Base-by-base conservation (phyloP, 352 stramenopile species). In the Globisporangium takayamanum region DNA sequence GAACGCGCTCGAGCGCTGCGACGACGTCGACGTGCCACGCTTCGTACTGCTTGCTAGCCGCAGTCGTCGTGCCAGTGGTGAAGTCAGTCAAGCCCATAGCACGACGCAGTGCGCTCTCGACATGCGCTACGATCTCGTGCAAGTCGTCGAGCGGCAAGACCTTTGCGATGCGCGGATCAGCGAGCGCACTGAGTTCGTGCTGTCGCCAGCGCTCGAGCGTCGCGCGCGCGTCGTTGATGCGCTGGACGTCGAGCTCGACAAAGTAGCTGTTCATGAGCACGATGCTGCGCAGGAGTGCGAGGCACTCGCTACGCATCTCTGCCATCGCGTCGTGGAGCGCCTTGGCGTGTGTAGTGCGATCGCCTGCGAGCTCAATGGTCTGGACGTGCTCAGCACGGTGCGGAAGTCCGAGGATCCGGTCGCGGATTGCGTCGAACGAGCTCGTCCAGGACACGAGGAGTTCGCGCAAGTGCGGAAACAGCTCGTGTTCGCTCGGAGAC, bases 211-310 rank as follows among this genome's bases (percentile, higher is more conserved):
- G 67, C 0, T 20, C 26, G 30, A 76, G 78, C 5, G 37, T 60
- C 14, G 54, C 33, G 25, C 54, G 74, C 1, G 71, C 73, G 18
- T 41, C 47, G 45, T 88, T 88, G 41, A 90, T 59, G 5, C 75
- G 68, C 11, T 54, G 33, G 3, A 80, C 74, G 41, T 90, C 78
- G 7, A 84, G 56, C n/a, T 82, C 70, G 11, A 85, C 52, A 37
- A 88, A 90, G 36, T 75, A 74, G 36, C 63, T 72, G 60, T 87
- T 81, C 54, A 82, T 78, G n/a, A 84, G 45, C 25, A 78, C 59
- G 44, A 88, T 79, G 30, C 62, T 67, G 7, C 67, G 67, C 14
- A 76, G 51, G 0, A 90, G 55, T 1, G 66, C 49, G 20, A 88
- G 22, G 45, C 76, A 85, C n/a, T 85, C 70, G 16, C 62, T 72